A percentile compares a stretch with the other conserved stretches of the same genome.
These are phyloP conservation scores for Vickermania ingenoplastis DNA, from an alignment of 208 protist species.

Conservation along the genomic window DNA sequence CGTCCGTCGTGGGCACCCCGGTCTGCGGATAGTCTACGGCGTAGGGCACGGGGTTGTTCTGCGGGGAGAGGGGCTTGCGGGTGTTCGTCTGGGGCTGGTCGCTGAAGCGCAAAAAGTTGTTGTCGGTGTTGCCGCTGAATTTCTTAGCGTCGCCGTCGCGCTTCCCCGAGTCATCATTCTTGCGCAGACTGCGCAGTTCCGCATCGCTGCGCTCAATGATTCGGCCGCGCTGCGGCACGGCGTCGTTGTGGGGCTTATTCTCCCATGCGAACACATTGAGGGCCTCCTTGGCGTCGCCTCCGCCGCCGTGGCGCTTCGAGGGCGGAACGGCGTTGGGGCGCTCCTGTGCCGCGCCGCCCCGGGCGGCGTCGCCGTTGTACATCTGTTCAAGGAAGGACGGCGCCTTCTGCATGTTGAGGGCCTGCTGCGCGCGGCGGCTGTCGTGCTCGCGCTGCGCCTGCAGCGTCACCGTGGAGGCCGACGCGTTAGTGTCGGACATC, in stretches of 20 bases:
- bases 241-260: conserved; percentile 6
- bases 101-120: conserved; percentile 68
- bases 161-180: conserved; percentile 8
- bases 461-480: conserved; percentile 11
- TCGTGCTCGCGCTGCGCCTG: neutral
- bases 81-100: conserved; percentile 12
- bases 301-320: conserved; percentile 7
- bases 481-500: conserved; percentile 27
- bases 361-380: conserved; percentile 13
- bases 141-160: conserved; percentile 32
- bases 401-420: conserved; percentile 24
- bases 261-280: conserved; percentile 80
- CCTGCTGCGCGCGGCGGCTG: conserved; percentile 15
- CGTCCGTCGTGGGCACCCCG: conserved; percentile 20
- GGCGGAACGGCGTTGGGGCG: conserved; percentile 6
- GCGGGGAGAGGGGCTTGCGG: neutral
- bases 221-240: conserved; percentile 4
- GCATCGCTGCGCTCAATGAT: conserved; percentile 6
- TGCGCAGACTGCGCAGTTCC: conserved; percentile 8
- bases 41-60: neutral
- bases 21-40: neutral
- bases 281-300: conserved; percentile 21
- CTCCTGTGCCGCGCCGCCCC: neutral
- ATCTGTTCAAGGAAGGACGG: conserved; percentile 52
- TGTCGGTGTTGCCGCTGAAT: conserved; percentile 33